phyloP scores from a whole-genome alignment of 1,284 basidiomycete species.

The Chiua sp. region DNA sequence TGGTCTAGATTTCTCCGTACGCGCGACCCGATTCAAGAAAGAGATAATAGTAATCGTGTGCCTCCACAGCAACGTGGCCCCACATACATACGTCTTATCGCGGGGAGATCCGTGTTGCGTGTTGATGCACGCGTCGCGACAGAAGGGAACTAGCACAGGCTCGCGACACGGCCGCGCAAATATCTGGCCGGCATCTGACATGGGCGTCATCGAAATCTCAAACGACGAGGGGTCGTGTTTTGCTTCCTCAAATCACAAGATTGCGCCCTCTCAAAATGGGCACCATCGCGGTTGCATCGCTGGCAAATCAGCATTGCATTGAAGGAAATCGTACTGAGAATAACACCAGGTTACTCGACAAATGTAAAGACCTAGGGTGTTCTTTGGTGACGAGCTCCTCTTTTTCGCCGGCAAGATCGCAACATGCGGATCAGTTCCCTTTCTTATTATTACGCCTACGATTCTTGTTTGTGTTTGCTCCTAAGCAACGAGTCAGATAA shows the following conservation, averaged over 20 bases:
- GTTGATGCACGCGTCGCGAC: neutral
- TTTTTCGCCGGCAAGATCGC: neutral
- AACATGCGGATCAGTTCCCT: conserved; percentile 2
- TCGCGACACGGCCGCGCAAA: neutral
- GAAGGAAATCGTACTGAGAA: conserved; percentile 1
- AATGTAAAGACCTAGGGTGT: conserved; percentile 1
- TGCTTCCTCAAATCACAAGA: conserved; percentile 17
- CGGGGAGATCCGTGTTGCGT: conserved; percentile 10
- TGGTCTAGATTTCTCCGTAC: neutral
- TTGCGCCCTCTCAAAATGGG: neutral
- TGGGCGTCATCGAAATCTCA: neutral
- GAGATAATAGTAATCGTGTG: conserved; percentile 1
- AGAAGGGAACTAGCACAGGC: neutral
- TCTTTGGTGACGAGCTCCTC: conserved; percentile 3
- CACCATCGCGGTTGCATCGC: conserved; percentile 15
- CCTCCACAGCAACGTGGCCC: conserved; percentile 31
- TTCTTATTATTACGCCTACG: neutral
- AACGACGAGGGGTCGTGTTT: neutral
- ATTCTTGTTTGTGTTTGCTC: neutral
- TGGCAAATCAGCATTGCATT: conserved; percentile 16
- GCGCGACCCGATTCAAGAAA: neutral
- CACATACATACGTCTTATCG: conserved; percentile 28
- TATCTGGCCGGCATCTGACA: neutral
- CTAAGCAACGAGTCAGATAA: conserved; percentile 20
- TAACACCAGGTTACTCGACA: conserved; percentile 30